Base-by-base conservation (phyloP, 2,329 filamentous ascomycete genomes). In the Whalleya microplaca region DNA sequence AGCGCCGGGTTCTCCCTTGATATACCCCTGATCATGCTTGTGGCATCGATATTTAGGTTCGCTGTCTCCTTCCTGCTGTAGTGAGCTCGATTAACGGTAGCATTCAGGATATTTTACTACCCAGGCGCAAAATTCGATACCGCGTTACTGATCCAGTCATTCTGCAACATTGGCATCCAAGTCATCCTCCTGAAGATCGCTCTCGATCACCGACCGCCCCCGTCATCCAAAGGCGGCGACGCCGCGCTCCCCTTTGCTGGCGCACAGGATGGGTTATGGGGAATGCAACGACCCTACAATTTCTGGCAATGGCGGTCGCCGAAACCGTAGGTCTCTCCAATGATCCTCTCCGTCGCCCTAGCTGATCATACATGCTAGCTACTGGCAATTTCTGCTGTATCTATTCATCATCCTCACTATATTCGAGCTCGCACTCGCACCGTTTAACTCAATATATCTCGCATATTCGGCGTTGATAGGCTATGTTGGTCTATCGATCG, bases 241-340 rank as follows among this genome's bases (percentile, higher is more conserved):
- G 78, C 81, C 6, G 78, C 80, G 2, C 61, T 78, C 20, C 90
- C 90, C 12, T 92, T 93, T 71, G 78, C 83, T 1, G 83, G 81
- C 20, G 68, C 76, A 7, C 71, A 78, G 41, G 76, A 79, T 59
- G 75, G 71, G 9, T 64, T 70, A 41, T 74, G 63, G 55, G 73
- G 71, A 55, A 74, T 73, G 44, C 79, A 78, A 58, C 79, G 90
- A 21, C 90, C 90, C 0, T 93, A 87, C 70, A 83, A 86, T 67
- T 94, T 94, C 72, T 94, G 91, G 91, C 89, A 91, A 73, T 94
- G 91, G 91, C 82, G 85, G 54, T 84, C 84, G 19, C 80, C 86
- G 5, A 86, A 86, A 66, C 89, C 89, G 76, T 88, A 71, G 57
- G 83, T 78, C 37, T 20, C 42, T 23, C 12, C 44, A 19, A 9